Base-by-base conservation (phyloP, 192 early-diverging fungal species). In the Chytriomyces confervae region DNA sequence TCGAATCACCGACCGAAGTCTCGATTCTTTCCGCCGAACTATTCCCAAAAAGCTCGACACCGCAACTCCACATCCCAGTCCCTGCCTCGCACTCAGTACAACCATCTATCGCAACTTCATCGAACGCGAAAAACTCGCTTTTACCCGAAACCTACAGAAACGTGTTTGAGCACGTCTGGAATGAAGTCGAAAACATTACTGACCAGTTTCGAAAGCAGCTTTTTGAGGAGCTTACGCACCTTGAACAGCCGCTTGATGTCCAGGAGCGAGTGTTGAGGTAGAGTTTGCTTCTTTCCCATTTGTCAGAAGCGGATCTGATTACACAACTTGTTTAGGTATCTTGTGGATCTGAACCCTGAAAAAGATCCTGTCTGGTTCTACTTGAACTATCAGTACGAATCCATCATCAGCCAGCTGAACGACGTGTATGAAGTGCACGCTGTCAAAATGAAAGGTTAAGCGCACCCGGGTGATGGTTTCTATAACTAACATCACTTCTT, bases 91-190 rank as follows among this genome's bases (percentile, higher is more conserved):
- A n/a, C 24, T 8, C 24, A 9, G n/a, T 11, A 9, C 7, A n/a
- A 47, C 29, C 23, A 9, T 47, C 72, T 1, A 72, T 10, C 16
- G 27, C 16, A 9, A 43, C 50, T 0, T 44, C 5, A 5, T 50
- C 11, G 10, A 75, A 77, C n/a, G 70, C 83, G 27, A 77, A 64
- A 67, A 69, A 72, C 46, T 66, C 72, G 5, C 70, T 88, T 6
- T 72, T 89, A 5, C 85, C 87, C 11, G 73, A 78, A 75, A 76
- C 82, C 36, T 81, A 89, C 61, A 88, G 88, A 61, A 88, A 86
- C 65, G 95, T 99, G 16, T 97, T 99, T 87, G 95, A 96, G 70
- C 92, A 94, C 72, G 94, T 99, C 47, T 99, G 97, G 97, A 84
- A 80, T 0, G 96, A 97, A 80, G 95, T 97, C 8, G 92, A 94